Evolutionary conservation across 2,329 filamentous ascomycete genomes (phyloP).

Genomic region (Leptographium lundbergii): DNA sequence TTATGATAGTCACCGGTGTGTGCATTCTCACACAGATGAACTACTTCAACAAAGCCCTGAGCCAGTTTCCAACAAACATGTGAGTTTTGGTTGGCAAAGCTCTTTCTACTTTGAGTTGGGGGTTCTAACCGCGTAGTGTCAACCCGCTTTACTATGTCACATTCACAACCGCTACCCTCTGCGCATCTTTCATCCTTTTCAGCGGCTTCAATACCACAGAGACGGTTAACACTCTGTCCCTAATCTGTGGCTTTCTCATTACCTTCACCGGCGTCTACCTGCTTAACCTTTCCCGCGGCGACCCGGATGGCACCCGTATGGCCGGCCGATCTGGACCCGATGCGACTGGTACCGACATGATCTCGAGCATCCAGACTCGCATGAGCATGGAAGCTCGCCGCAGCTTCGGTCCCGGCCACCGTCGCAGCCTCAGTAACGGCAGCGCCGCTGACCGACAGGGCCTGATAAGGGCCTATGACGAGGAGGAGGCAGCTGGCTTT

Average conservation of each 20-base stretch:
- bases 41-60: slow-evolving; percentile 98
- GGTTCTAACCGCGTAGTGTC: slow-evolving; percentile 45
- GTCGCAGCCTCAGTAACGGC: slow-evolving; percentile 48
- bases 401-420: slow-evolving; percentile 40
- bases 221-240: slow-evolving; percentile 79
- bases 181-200: slow-evolving; percentile 93
- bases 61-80: slow-evolving; percentile 96
- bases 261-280: slow-evolving; percentile 95
- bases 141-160: slow-evolving; percentile 97
- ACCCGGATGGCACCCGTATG: slow-evolving; percentile 65
- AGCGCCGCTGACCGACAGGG: slow-evolving; percentile 62
- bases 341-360: slow-evolving; percentile 79
- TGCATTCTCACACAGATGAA: slow-evolving; percentile 99
- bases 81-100: slow-evolving; percentile 25
- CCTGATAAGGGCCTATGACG: slow-evolving; percentile 79
- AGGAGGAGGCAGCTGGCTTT: slow-evolving; percentile 62
- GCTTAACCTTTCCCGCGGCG: slow-evolving; percentile 84
- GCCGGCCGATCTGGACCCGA: slow-evolving; percentile 53
- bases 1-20: slow-evolving; percentile 81
- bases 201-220: slow-evolving; percentile 92
- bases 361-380: slow-evolving; percentile 80
- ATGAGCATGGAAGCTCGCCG: slow-evolving; percentile 85
- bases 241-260: slow-evolving; percentile 84
- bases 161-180: slow-evolving; percentile 87
- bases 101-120: not conserved